Evolutionary conservation across 2,329 filamentous ascomycete species (phyloP).

Genomic region (Mariannaea sp.): DNA sequence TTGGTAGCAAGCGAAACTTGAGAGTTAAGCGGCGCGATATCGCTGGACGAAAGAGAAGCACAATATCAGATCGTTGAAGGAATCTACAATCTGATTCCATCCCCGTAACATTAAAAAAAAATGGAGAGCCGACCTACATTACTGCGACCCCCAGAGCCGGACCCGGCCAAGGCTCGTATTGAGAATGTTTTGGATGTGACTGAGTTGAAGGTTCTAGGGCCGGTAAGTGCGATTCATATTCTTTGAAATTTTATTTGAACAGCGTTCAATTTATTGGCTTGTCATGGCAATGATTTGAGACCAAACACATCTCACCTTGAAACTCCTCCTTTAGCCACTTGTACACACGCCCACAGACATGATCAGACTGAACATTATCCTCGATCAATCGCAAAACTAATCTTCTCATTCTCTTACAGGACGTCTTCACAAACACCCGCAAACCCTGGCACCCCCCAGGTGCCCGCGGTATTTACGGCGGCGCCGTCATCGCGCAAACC

Average conservation of each 20-base stretch:
- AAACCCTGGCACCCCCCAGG: slow-evolving; percentile 91
- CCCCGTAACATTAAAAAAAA: slow-evolving; percentile 24
- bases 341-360: no score
- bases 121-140: slow-evolving; percentile 45
- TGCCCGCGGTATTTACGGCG: slow-evolving; percentile 91
- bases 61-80: no score
- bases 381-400: no score
- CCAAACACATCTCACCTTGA: no score
- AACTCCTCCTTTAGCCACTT: no score
- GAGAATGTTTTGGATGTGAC: slow-evolving; percentile 90
- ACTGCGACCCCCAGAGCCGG: slow-evolving; percentile 72
- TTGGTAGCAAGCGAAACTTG: no score
- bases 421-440: slow-evolving; percentile 94
- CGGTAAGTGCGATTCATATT: slow-evolving; percentile 58
- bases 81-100: background rate
- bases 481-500: slow-evolving; percentile 89
- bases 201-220: slow-evolving; percentile 74
- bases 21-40: no score
- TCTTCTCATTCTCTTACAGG: no score
- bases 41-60: no score
- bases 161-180: slow-evolving; percentile 76
- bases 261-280: background rate
- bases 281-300: no score
- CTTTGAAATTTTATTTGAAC: background rate
- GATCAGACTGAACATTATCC: no score